These are phyloP conservation scores for Neurospora sp. DNA, from an alignment of 2,329 filamentous ascomycete genomes.

Conservation along the genomic window DNA sequence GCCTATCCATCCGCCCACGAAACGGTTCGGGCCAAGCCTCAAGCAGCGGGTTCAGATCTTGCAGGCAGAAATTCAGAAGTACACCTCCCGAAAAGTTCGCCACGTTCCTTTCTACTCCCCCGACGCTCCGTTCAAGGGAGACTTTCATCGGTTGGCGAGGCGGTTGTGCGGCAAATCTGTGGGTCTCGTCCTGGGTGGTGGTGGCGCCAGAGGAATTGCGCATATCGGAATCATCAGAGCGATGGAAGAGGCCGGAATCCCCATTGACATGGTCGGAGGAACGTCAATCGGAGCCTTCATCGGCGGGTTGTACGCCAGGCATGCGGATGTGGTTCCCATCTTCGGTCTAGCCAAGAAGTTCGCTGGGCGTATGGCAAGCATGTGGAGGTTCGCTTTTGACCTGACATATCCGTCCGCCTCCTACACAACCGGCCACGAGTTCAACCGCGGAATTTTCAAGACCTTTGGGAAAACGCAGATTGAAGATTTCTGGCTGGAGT, in stretches of 20 bases:
- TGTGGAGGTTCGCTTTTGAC: slow-evolving; percentile 97
- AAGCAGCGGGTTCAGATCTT: slow-evolving; percentile 91
- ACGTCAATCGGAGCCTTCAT: slow-evolving; percentile 96
- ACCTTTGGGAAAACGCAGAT: slow-evolving; percentile 95
- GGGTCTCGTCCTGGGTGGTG: slow-evolving; percentile 86
- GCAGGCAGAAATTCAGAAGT: slow-evolving; percentile 96
- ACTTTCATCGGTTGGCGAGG: slow-evolving; percentile 87
- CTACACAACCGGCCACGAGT: slow-evolving; percentile 97
- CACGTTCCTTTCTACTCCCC: slow-evolving; percentile 84
- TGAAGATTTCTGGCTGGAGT: slow-evolving; percentile 98
- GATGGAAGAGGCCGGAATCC: slow-evolving; percentile 91
- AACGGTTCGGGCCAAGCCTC: slow-evolving; percentile 72
- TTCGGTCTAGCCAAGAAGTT: slow-evolving; percentile 97
- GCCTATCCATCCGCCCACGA: slow-evolving; percentile 63
- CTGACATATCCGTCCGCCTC: slow-evolving; percentile 93
- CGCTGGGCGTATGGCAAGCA: slow-evolving; percentile 93
- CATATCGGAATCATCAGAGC: slow-evolving; percentile 92
- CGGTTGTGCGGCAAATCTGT: slow-evolving; percentile 90
- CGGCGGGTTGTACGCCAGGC: slow-evolving; percentile 86
- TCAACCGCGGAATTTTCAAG: slow-evolving; percentile 98
- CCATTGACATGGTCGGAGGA: slow-evolving; percentile 88
- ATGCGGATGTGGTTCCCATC: slow-evolving; percentile 94
- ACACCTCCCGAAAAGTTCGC: slow-evolving; percentile 85
- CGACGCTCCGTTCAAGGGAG: slow-evolving; percentile 88
- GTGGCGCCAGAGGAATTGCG: slow-evolving; percentile 82